Conservation (phyloP, 139 green algal genomes). For the Chlorella vulgaris region DNA sequence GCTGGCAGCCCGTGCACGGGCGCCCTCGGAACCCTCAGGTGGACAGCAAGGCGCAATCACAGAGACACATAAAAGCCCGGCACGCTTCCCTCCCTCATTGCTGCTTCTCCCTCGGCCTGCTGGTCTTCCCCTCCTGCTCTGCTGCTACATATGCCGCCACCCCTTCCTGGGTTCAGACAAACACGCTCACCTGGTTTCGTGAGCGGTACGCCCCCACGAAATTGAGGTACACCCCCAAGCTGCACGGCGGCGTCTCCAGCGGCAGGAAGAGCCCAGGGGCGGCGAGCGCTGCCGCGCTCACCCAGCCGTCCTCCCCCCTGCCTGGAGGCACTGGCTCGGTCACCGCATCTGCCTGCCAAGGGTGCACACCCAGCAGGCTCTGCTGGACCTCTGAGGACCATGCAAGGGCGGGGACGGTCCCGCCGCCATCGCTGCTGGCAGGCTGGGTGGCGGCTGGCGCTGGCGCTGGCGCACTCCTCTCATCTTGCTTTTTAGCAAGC, state of each 20-base stretch:
- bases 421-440: no score
- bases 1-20: no score
- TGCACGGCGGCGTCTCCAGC: not conserved
- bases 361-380: not conserved
- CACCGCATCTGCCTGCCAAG: not conserved
- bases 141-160: no score
- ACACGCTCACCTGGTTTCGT: slow-evolving; percentile 2
- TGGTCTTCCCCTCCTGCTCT: no score
- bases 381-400: not conserved
- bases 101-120: no score
- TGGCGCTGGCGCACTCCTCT: not conserved
- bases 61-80: no score
- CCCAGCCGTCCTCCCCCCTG: not conserved
- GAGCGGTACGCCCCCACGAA: not conserved
- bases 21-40: no score
- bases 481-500: not conserved
- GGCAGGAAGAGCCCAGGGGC: not conserved
- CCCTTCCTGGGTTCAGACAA: no score
- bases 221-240: not conserved
- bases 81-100: no score
- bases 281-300: not conserved
- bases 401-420: no score
- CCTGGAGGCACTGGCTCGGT: not conserved
- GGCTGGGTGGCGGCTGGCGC: not conserved
- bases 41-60: no score